Evolutionary conservation across 257 asterid species (phyloP).

Genomic region (Nicotiana benthamiana): DNA sequence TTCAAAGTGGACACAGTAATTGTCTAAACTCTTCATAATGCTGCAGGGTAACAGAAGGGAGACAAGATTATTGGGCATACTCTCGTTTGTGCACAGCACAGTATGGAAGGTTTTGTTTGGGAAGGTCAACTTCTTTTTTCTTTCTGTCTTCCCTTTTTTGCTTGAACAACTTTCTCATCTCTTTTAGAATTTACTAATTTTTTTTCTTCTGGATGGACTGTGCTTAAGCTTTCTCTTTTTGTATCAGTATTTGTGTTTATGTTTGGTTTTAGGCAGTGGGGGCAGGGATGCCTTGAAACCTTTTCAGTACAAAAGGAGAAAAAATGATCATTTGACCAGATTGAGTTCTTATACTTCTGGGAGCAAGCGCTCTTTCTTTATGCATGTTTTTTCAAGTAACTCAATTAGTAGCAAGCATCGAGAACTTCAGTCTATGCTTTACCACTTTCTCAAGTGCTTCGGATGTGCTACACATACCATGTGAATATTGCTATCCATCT

Average conservation of each 20-base stretch:
- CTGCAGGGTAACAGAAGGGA: constrained; percentile 83
- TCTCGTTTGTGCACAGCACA: constrained; percentile 86
- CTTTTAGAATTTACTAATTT: neutral
- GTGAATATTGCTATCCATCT: neutral
- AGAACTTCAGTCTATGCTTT: neutral
- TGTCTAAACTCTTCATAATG: constrained; percentile 12
- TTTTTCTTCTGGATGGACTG: neutral
- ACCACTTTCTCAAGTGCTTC: neutral
- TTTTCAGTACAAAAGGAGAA: neutral
- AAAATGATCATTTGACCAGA: neutral
- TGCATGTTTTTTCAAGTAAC: neutral
- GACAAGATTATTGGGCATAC: constrained; percentile 71
- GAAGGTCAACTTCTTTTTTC: constrained; percentile 36
- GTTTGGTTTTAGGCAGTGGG: neutral
- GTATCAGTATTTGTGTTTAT: neutral
- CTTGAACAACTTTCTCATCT: neutral
- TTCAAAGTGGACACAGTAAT: neutral
- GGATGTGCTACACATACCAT: neutral
- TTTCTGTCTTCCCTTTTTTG: neutral
- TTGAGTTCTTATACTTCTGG: neutral
- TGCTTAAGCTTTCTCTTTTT: neutral
- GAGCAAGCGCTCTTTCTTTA: neutral
- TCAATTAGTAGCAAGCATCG: neutral
- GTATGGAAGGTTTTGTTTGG: constrained; percentile 94
- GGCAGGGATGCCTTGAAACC: neutral